Percentiles rank a stretch among this genome's conserved stretches.
These are phyloP conservation scores for Quercus dentata DNA, from an alignment of 306 rosid species.

Conservation along the genomic window DNA sequence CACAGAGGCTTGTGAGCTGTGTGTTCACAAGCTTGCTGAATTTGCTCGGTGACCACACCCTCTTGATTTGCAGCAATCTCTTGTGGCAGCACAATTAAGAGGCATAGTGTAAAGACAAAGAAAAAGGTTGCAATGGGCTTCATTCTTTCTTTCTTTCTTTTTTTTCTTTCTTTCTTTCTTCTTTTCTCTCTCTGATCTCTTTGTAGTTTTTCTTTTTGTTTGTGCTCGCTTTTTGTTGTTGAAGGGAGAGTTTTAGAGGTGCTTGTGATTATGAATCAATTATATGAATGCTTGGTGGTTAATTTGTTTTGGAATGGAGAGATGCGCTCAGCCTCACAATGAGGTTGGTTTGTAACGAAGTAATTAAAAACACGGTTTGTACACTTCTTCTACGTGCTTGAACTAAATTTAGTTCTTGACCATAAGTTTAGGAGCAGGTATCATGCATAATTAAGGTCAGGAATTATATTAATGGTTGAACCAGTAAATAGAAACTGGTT, in stretches of 20 bases:
- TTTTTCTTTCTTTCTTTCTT: neutral
- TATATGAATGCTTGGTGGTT: neutral
- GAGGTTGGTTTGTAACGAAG: neutral
- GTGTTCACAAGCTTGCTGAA: conserved; percentile 2
- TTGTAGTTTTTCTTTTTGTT: neutral
- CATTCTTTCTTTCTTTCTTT: conserved; percentile 16
- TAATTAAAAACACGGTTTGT: neutral
- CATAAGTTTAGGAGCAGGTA: neutral
- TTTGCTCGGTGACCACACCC: neutral
- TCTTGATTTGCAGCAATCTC: neutral
- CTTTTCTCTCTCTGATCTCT: too few species aligned
- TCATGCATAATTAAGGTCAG: neutral
- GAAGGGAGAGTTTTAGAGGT: neutral
- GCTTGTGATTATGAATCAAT: neutral
- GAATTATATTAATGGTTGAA: too few species aligned
- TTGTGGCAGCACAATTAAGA: conserved; percentile 13
- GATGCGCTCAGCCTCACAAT: neutral
- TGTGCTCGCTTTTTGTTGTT: neutral
- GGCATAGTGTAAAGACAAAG: conserved; percentile 15
- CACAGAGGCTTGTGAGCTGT: conserved; percentile 6
- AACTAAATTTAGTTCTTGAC: neutral
- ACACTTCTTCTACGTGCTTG: neutral
- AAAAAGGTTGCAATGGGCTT: conserved; percentile 4
- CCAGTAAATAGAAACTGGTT: too few species aligned
- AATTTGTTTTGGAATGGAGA: neutral